Conservation (phyloP, 192 early-diverging fungal species). For the Umbelopsis isabellina region DNA sequence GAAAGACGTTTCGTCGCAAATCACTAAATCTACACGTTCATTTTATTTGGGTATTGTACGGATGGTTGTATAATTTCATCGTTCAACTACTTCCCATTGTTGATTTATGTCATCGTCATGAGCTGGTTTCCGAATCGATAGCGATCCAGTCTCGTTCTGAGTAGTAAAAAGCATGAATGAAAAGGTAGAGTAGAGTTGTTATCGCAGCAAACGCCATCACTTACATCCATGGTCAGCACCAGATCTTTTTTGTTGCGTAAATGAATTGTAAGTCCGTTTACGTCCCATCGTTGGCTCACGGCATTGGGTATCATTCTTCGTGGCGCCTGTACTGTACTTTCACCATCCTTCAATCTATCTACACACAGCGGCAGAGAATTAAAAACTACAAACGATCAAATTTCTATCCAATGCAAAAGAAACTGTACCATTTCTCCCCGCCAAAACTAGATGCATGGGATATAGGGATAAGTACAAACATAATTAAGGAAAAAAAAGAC, state of each 20-base stretch:
- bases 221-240: slow-evolving; percentile 12
- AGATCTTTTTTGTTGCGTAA: slow-evolving; percentile 15
- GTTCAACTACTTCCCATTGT: neutral
- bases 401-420: too few species aligned
- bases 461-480: neutral
- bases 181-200: neutral
- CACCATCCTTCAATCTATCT: slow-evolving; percentile 19
- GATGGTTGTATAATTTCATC: neutral
- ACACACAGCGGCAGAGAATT: too few species aligned
- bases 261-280: neutral
- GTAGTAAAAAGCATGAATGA: neutral
- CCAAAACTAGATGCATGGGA: neutral
- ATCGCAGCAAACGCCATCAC: neutral
- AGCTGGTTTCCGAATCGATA: neutral
- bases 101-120: neutral
- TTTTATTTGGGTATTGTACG: neutral
- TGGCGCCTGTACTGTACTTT: neutral
- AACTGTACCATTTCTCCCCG: neutral
- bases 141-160: neutral
- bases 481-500: neutral
- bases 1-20: too few species aligned
- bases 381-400: too few species aligned
- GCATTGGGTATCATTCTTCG: neutral
- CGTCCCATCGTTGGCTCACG: slow-evolving; percentile 11
- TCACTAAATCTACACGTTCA: neutral